Base-by-base conservation (phyloP, 2,329 filamentous ascomycete species). In the Catunica adiposa region DNA sequence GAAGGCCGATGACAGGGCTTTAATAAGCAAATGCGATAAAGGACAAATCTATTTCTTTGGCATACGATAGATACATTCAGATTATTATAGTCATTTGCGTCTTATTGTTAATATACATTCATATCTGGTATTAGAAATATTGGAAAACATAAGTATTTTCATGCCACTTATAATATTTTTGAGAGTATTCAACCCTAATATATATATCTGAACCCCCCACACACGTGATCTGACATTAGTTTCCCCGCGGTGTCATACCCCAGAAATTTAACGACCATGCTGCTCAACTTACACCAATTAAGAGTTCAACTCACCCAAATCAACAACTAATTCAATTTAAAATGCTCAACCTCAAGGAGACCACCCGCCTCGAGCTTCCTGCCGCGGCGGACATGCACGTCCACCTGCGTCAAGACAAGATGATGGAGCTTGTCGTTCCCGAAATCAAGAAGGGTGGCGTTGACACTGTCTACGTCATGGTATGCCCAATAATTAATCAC, bases 311-410 rank as follows among this genome's bases (percentile, higher is more conserved):
- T 44, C 15, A 29, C 20, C 15, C 26, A 7, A 51, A 29, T 25
- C 17, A 51, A 15, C n/a, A 8, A 25, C 3, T 37, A 51, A 29
- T 7, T n/a, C 9, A 51, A 26, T 15, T 9, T 15, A 17, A 51
- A 25, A 58, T 56, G 56, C 69, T 70, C 66, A 65, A 68, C 29
- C 61, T 70, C 29, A 68, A 65, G 58, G 61, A 63, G 22, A 63
- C 63, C 20, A 61, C 70, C 37, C 62, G 64, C 34, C 59, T 76
- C 46, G 74, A 79, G 69, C 72, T 85, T 62, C 79, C 80, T 52
- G 74, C 81, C 22, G 72, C 79, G 59, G 81, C 81, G 54, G 82
- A 85, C 67, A 79, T 84, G 68, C 80, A 83, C 62, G 83, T 86
- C 62, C 83, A 87, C 67, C 71, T 87, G 61, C 78, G 83, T 29